Percentiles rank a stretch among this genome's conserved stretches.
Conservation (phyloP, 148 eudicot genomes). For the Salicornia ramosissima region DNA sequence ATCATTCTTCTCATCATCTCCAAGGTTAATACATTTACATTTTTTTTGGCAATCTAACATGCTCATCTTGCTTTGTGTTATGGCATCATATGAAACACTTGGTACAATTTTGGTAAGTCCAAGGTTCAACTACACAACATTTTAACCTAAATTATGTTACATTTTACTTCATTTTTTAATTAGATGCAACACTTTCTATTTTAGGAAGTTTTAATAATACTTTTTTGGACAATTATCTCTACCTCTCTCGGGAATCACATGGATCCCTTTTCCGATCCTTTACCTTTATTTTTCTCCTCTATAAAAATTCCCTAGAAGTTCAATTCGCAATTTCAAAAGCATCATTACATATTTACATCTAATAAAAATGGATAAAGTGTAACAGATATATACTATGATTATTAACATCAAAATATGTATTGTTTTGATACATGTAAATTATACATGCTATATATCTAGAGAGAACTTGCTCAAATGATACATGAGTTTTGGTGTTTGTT, state of each 20-base stretch:
- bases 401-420: not conserved
- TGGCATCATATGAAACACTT: not conserved
- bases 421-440: too few relatives aligned
- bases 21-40: conserved; percentile 12
- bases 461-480: conserved; percentile 13
- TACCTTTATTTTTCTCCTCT: too few relatives aligned
- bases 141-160: not conserved
- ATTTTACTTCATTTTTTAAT: not conserved
- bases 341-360: too few relatives aligned
- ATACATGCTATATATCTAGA: conserved; percentile 1
- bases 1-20: not conserved
- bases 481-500: conserved; percentile 2
- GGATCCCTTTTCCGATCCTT: too few relatives aligned
- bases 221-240: too few relatives aligned
- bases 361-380: too few relatives aligned
- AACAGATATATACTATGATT: too few relatives aligned
- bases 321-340: too few relatives aligned
- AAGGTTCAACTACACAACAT: not conserved
- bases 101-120: conserved; percentile 23
- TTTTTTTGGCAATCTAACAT: not conserved
- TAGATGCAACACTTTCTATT: too few relatives aligned
- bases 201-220: too few relatives aligned
- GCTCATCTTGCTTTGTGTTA: not conserved
- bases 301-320: too few relatives aligned
- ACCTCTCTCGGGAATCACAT: too few relatives aligned